phyloP scores from a whole-genome alignment of 139 green algal species.

The Tetradesmus obliquus region DNA sequence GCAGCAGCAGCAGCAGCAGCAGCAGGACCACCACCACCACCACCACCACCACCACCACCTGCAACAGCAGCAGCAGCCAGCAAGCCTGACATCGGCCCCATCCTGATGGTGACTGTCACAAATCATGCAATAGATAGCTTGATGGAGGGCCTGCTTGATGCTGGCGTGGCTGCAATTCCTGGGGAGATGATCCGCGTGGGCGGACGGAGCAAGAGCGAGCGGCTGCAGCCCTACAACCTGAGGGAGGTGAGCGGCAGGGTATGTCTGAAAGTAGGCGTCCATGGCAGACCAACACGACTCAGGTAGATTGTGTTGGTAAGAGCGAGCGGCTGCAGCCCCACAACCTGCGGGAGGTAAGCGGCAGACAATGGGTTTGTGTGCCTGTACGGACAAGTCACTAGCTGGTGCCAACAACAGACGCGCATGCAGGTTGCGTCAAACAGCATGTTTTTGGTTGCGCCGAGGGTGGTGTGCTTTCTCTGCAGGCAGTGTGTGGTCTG shows the following conservation, averaged over 20 bases:
- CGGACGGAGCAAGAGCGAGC: conserved; percentile 51
- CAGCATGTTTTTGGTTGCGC: too few relatives aligned
- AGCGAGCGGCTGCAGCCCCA: conserved; percentile 47
- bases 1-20: background rate
- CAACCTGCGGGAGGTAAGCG: conserved; percentile 33
- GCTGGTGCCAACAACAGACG: background rate
- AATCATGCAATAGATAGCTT: conserved; percentile 74
- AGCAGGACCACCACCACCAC: background rate
- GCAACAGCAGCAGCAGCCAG: background rate
- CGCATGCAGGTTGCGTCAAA: too few relatives aligned
- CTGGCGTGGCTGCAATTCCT: conserved; percentile 45
- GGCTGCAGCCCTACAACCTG: conserved; percentile 55
- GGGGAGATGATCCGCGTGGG: conserved; percentile 66
- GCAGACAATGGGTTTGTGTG: too few relatives aligned
- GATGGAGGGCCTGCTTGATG: conserved; percentile 66
- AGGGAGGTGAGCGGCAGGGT: background rate
- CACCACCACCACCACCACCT: background rate
- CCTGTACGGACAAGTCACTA: too few relatives aligned
- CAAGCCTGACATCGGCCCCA: conserved; percentile 54
- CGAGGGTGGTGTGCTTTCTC: too few relatives aligned
- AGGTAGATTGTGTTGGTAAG: conserved; percentile 15
- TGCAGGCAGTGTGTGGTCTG: too few relatives aligned
- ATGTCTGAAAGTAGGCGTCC: background rate
- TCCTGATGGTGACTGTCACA: conserved; percentile 81
- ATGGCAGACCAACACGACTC: background rate